Percentiles rank a stretch among this genome's conserved stretches.
phyloP scores from a whole-genome alignment of 495 filamentous ascomycete genomes.

The Jackrogersella multiformis region DNA sequence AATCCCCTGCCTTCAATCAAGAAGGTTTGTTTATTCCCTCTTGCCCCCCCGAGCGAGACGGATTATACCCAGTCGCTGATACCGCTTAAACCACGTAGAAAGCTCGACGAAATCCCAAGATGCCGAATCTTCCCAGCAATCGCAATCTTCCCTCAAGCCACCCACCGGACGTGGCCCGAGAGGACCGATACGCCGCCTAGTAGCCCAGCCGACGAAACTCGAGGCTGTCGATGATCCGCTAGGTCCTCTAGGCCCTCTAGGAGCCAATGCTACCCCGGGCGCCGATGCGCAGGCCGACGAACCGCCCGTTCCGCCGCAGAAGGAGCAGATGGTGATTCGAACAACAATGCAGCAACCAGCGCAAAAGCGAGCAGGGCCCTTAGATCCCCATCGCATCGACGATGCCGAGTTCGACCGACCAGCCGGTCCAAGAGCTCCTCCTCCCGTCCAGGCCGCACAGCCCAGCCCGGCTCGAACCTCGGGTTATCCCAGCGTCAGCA shows the following conservation, averaged over 20 bases:
- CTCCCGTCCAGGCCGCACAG: slow-evolving; percentile 75
- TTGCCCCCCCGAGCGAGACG: slow-evolving; percentile 13
- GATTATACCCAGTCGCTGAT: slow-evolving; percentile 44
- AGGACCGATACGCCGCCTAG: slow-evolving; percentile 68
- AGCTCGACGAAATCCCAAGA: slow-evolving; percentile 32
- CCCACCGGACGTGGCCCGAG: slow-evolving; percentile 42
- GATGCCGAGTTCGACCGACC: slow-evolving; percentile 54
- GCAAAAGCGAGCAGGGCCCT: slow-evolving; percentile 62
- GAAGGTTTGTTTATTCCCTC: slow-evolving; percentile 23
- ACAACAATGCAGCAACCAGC: slow-evolving; percentile 56
- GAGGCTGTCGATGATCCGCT: slow-evolving; percentile 86
- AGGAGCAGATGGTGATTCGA: slow-evolving; percentile 74
- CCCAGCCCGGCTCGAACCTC: slow-evolving; percentile 64
- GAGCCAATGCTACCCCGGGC: slow-evolving; percentile 54
- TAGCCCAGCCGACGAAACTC: slow-evolving; percentile 81
- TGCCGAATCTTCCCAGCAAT: slow-evolving; percentile 41
- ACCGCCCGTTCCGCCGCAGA: slow-evolving; percentile 88
- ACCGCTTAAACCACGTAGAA: slow-evolving; percentile 37
- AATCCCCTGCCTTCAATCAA: slow-evolving; percentile 41
- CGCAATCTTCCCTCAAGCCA: slow-evolving; percentile 48
- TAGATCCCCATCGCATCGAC: slow-evolving; percentile 65
- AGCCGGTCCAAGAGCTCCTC: slow-evolving; percentile 69
- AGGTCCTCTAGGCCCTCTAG: slow-evolving; percentile 89
- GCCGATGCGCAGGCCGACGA: slow-evolving; percentile 61
- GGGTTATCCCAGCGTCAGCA: slow-evolving; percentile 80